Base-by-base conservation (phyloP, 1,284 basidiomycete species). In the Coriolopsis trogii region DNA sequence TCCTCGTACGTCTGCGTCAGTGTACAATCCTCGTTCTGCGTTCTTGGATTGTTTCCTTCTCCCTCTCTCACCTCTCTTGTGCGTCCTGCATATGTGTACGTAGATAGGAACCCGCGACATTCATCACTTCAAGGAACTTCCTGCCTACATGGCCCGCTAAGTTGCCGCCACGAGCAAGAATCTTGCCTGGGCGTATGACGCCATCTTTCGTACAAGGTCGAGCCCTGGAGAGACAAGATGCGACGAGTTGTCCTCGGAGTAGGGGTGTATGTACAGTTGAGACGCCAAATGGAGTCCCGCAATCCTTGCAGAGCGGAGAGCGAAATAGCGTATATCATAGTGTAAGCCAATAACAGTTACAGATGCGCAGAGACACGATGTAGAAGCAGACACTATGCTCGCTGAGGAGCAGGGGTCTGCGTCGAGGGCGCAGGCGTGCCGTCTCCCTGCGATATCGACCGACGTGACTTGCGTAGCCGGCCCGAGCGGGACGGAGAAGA, bases 361-460 rank as follows among this genome's bases (percentile, higher is more conserved):
- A 34, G n/a, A 29, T 10, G 20, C 21, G 24, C 18, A 6, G 21
- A 31, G 28, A 18, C 28, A 5, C 8, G 28, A 12, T 24, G 13
- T 9, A 13, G 7, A 12, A 28, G 12, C 20, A 18, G 24, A 15
- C 6, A 5, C 47, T 53, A 55, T 15, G 48, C 48, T 3, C 48
- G 48, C 8, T 46, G 29, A 10, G 53, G 38, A 6, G 51, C 7
- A 6, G 48, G 39, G 3, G 53, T 24, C 43, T 23, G 21, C 24
- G 42, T 26, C 7, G 37, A 21, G 13, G 49, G 34, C 9, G 20
- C 24, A n/a, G 56, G 45, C 40, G 39, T 36, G 39, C 46, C 50
- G 29, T 59, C 53, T 34, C 43, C 38, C 29, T 58, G 56, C 13
- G 56, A 55, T 34, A 59, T 44, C 20, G 57, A 55, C 47, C 48